Evolutionary conservation across 2,329 filamentous ascomycete species (phyloP).

Genomic region (Penicillium concentricum): DNA sequence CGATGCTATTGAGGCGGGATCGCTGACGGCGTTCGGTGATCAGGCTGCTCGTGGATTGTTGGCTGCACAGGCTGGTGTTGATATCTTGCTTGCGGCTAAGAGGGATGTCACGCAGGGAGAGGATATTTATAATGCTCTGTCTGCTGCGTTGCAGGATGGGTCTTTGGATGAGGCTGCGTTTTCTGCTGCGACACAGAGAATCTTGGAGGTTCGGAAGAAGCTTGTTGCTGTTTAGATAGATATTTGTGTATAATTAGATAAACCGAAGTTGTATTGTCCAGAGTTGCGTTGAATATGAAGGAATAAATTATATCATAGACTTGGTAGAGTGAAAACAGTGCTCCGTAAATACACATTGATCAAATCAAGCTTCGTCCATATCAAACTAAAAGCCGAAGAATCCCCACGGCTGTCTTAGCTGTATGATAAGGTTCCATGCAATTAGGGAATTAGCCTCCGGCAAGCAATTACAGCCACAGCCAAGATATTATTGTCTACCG

Average conservation of each 20-base stretch:
- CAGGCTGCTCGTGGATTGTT: constrained; percentile 24
- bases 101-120: constrained; percentile 32
- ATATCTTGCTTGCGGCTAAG: constrained; percentile 30
- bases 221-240: constrained; percentile 5
- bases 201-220: constrained; percentile 15
- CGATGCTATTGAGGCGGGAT: constrained; percentile 32
- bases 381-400: no score
- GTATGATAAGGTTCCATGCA: no score
- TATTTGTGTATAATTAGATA: neutral
- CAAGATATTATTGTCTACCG: no score
- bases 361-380: no score
- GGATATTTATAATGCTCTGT: constrained; percentile 20
- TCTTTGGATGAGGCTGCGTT: constrained; percentile 13
- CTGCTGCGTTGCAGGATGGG: constrained; percentile 20
- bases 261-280: neutral
- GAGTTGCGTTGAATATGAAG: neutral
- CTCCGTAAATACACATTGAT: no score
- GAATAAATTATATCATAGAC: neutral
- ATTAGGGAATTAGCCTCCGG: no score
- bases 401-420: no score
- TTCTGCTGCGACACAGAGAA: constrained; percentile 16
- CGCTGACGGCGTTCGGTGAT: constrained; percentile 24
- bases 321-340: no score
- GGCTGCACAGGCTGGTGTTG: constrained; percentile 30
- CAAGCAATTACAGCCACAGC: no score